Conservation (phyloP, 2,329 filamentous ascomycete species). For the Periconia macrospinosa region DNA sequence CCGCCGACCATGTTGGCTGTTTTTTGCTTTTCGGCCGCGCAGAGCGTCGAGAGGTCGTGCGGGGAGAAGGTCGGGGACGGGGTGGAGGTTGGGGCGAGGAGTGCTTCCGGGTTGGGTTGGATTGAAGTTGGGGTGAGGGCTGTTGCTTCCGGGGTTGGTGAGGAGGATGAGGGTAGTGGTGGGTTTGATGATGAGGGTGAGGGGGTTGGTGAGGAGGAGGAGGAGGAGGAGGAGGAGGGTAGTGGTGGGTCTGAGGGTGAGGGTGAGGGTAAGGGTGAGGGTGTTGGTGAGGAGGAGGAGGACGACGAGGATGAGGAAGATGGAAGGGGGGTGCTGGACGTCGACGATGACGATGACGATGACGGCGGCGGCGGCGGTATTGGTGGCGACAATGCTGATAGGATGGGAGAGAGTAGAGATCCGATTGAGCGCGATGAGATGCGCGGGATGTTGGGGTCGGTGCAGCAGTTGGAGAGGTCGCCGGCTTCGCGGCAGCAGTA, state of each 20-base stretch:
- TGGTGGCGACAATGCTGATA: too few species aligned
- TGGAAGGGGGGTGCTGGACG: not conserved
- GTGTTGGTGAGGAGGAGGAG: not conserved
- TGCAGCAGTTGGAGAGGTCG: constrained; percentile 33
- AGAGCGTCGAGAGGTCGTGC: constrained; percentile 2
- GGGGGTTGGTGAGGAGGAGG: not conserved
- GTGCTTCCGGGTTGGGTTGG: constrained; percentile 12
- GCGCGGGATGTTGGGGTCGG: constrained; percentile 24
- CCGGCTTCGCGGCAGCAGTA: constrained; percentile 36
- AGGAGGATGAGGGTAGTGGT: not conserved
- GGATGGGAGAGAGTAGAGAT: constrained; percentile 18
- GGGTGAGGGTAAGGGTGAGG: constrained; percentile 6
- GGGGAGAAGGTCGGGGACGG: constrained; percentile 8
- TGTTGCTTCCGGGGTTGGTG: too few species aligned
- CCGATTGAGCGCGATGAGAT: constrained; percentile 26
- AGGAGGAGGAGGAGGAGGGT: constrained; percentile 9
- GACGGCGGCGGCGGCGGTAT: too few species aligned
- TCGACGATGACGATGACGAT: too few species aligned
- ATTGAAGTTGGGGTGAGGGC: not conserved
- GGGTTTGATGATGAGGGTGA: not conserved
- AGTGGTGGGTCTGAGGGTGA: constrained; percentile 9
- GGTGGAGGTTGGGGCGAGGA: constrained; percentile 10
- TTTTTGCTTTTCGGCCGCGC: constrained; percentile 17
- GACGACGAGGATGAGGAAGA: constrained; percentile 5
- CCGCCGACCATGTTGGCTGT: constrained; percentile 25